A percentile compares a stretch with the other conserved stretches of the same genome.
Evolutionary conservation across 495 filamentous ascomycete genomes (phyloP).

Genomic region (Talaromyces trachyspermus): DNA sequence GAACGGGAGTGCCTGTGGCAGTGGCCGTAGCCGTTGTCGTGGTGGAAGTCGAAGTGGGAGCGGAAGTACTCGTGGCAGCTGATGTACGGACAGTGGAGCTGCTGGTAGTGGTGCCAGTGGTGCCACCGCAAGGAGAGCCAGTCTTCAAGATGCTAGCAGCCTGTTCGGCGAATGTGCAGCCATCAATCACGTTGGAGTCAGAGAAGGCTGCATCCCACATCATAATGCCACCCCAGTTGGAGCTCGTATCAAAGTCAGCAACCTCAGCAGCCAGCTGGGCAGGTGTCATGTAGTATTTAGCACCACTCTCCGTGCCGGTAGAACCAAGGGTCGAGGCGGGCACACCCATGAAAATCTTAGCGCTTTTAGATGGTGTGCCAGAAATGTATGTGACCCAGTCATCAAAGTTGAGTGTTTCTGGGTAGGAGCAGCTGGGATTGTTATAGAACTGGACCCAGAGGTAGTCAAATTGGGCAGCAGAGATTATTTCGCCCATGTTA

Average conservation of each 20-base stretch:
- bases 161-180: slow-evolving; percentile 37
- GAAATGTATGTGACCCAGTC: slow-evolving; percentile 38
- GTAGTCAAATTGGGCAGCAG: slow-evolving; percentile 26
- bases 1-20: slow-evolving; percentile 5
- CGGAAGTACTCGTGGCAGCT: neutral
- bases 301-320: slow-evolving; percentile 30
- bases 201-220: slow-evolving; percentile 46
- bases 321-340: slow-evolving; percentile 33
- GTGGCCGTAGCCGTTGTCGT: neutral
- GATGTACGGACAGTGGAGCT: neutral
- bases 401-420: slow-evolving; percentile 28
- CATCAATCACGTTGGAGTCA: slow-evolving; percentile 32
- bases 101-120: neutral
- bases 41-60: neutral
- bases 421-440: slow-evolving; percentile 25
- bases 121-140: slow-evolving; percentile 5
- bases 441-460: slow-evolving; percentile 45
- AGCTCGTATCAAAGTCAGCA: slow-evolving; percentile 20
- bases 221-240: slow-evolving; percentile 47
- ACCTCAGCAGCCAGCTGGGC: slow-evolving; percentile 28
- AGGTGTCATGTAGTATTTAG: slow-evolving; percentile 36
- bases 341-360: slow-evolving; percentile 44
- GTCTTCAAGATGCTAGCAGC: slow-evolving; percentile 22
- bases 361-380: slow-evolving; percentile 25
- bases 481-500: slow-evolving; percentile 37